Evolutionary conservation across 176 grass and related monocot genomes (phyloP).

Genomic region (Oryza nivara): DNA sequence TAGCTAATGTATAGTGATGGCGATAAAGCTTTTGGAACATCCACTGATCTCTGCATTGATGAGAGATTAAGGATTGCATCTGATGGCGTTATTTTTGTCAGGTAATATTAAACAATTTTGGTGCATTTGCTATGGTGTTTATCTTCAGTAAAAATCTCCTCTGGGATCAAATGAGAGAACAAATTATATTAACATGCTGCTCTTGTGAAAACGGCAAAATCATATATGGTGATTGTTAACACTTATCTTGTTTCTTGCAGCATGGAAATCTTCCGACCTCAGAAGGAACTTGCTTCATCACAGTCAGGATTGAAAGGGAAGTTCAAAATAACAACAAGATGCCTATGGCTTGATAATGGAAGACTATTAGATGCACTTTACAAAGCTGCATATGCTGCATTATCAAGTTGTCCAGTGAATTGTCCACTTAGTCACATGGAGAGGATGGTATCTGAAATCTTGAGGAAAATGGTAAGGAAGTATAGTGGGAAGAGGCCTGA

Average conservation of each 20-base stretch:
- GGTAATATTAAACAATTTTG: slow-evolving; percentile 55
- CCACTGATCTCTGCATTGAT: slow-evolving; percentile 86
- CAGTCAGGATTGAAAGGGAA: slow-evolving; percentile 83
- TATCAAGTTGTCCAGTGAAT: slow-evolving; percentile 87
- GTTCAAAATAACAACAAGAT: slow-evolving; percentile 90
- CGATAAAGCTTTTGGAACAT: slow-evolving; percentile 95
- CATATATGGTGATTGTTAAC: slow-evolving; percentile 22
- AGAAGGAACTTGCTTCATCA: slow-evolving; percentile 58
- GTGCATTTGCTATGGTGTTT: slow-evolving; percentile 30
- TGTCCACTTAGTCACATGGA: slow-evolving; percentile 93
- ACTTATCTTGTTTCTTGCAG: slow-evolving; percentile 47
- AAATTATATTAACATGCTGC: background rate
- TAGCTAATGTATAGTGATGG: slow-evolving; percentile 99
- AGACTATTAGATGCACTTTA: slow-evolving; percentile 89
- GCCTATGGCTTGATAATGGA: slow-evolving; percentile 97
- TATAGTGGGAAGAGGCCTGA: slow-evolving; percentile 96
- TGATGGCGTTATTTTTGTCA: slow-evolving; percentile 93
- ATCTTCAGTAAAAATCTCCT: slow-evolving; percentile 19
- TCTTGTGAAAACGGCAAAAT: slow-evolving; percentile 18
- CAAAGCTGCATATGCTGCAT: slow-evolving; percentile 83
- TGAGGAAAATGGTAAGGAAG: slow-evolving; percentile 95
- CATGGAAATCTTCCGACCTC: slow-evolving; percentile 90
- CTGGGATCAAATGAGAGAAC: slow-evolving; percentile 22
- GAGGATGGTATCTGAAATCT: slow-evolving; percentile 81
- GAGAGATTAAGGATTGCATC: slow-evolving; percentile 92